A percentile compares a stretch with the other conserved stretches of the same genome.
Conservation (phyloP, 208 protist species). For the Balamuthia mandrillaris region DNA sequence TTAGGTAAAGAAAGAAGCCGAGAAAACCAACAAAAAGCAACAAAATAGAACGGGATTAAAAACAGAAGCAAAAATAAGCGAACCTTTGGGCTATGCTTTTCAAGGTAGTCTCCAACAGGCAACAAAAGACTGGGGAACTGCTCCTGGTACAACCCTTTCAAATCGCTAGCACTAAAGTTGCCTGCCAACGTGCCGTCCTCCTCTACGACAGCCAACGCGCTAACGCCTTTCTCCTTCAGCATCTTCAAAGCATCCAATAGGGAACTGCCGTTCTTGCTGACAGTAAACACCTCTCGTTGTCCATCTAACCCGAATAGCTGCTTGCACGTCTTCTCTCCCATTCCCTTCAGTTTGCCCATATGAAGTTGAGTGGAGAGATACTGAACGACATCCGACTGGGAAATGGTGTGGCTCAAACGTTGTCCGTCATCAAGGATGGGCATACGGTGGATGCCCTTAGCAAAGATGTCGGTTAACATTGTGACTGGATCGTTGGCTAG, state of each 20-base stretch:
- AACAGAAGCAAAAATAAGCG: not conserved
- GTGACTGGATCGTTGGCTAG: not conserved
- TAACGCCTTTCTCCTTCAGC: not conserved
- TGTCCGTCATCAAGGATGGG: slow-evolving; percentile 14
- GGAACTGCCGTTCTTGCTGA: not conserved
- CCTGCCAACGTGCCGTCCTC: not conserved
- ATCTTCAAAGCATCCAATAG: not conserved
- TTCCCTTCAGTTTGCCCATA: not conserved
- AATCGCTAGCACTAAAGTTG: slow-evolving; percentile 27
- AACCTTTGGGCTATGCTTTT: slow-evolving; percentile 13
- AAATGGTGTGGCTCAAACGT: not conserved
- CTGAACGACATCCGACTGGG: not conserved
- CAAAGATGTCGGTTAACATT: not conserved
- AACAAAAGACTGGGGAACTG: slow-evolving; percentile 15
- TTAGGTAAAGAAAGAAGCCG: not conserved
- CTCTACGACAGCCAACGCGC: slow-evolving; percentile 10
- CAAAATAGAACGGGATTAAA: too few species aligned
- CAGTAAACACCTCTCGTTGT: too few species aligned
- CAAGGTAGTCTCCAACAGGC: slow-evolving; percentile 1
- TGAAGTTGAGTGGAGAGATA: slow-evolving; percentile 17
- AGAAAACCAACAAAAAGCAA: too few species aligned
- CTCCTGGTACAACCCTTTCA: slow-evolving; percentile 27
- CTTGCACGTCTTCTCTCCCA: slow-evolving; percentile 12
- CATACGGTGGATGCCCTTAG: slow-evolving; percentile 6
- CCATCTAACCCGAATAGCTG: too few species aligned